These are phyloP conservation scores for Purpureocillium takamizusanense DNA, from an alignment of 2,329 filamentous ascomycete species.

Conservation along the genomic window DNA sequence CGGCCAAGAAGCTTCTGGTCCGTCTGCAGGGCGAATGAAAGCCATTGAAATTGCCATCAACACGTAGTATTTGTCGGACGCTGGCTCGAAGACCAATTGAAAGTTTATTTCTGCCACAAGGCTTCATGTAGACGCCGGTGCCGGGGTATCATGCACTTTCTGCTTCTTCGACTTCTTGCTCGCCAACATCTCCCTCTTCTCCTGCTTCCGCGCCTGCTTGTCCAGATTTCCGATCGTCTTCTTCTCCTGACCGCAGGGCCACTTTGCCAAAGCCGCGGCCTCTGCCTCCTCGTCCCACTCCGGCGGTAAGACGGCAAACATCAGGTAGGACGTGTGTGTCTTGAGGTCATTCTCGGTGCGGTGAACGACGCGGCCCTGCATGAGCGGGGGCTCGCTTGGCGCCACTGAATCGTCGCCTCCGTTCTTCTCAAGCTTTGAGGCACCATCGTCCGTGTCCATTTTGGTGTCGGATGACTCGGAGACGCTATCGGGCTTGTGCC, in stretches of 20 bases:
- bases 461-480: slow-evolving; percentile 24
- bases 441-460: slow-evolving; percentile 26
- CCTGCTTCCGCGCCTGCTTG: slow-evolving; percentile 44
- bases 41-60: no score
- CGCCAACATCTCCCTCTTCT: slow-evolving; percentile 44
- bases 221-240: slow-evolving; percentile 44
- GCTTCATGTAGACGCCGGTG: background rate
- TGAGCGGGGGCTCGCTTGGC: slow-evolving; percentile 47
- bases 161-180: slow-evolving; percentile 34
- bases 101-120: no score
- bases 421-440: background rate
- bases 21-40: background rate
- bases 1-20: slow-evolving; percentile 17
- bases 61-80: no score
- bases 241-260: slow-evolving; percentile 49
- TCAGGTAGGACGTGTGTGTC: slow-evolving; percentile 93
- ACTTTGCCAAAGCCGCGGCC: slow-evolving; percentile 51
- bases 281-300: slow-evolving; percentile 84
- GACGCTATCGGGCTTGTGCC: slow-evolving; percentile 15
- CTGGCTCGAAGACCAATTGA: no score
- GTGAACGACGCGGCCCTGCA: slow-evolving; percentile 70
- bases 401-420: slow-evolving; percentile 6
- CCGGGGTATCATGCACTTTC: slow-evolving; percentile 11
- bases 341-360: slow-evolving; percentile 82
- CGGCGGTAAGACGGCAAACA: slow-evolving; percentile 82